Evolutionary conservation across 306 rosid species (phyloP), one percentile per base, ranked within the genome.

Genomic region (Dalbergia oliveri): DNA sequence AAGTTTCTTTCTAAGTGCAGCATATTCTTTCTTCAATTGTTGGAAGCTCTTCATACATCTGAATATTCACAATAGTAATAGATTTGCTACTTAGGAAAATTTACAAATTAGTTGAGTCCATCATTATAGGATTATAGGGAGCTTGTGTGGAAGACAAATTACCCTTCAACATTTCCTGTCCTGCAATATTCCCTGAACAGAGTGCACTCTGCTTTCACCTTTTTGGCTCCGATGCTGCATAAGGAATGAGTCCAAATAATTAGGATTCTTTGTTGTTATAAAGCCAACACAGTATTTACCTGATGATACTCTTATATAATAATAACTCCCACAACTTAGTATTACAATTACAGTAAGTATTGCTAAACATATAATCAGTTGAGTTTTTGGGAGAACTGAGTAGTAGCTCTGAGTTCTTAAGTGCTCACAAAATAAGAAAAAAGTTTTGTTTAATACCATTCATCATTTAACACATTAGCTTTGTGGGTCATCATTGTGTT

Each of bases 151-250:
- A 67, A 80, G 70, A 70, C 58, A 11, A 26, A 69, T 84, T 88
- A 94, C 98, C 97, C 98, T 79, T 94, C 97, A 67, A 82, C 90
- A 86, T 89, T 94, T 86, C 84, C 88, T 45, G 88, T 68, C 72
- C 69, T 83, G 79, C 98, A 94, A 84, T 88, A 89, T 88, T 92
- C 97, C 82, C 92, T 87, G 16, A 92, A 92, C 64, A 86, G 86
- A 62, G 87, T 90, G 87, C 93, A 86, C 87, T 94, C 97, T 78
- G 89, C 93, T 94, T 92, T 88, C 84, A 94, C 97, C 88, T 88
- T 94, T 81, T 89, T 92, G 86, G 97, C 98, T 82, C 97, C 97
- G 23, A 94, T 94, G 87, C 97, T 92, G 91, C 89, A 85, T 21
- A 59, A 69, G 54, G 44, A 51, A 75, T 65, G 44, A 79, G 47